These are phyloP conservation scores for Lunularia cruciata DNA, from an alignment of 225 moss, liverwort and hornwort species.

Conservation along the genomic window DNA sequence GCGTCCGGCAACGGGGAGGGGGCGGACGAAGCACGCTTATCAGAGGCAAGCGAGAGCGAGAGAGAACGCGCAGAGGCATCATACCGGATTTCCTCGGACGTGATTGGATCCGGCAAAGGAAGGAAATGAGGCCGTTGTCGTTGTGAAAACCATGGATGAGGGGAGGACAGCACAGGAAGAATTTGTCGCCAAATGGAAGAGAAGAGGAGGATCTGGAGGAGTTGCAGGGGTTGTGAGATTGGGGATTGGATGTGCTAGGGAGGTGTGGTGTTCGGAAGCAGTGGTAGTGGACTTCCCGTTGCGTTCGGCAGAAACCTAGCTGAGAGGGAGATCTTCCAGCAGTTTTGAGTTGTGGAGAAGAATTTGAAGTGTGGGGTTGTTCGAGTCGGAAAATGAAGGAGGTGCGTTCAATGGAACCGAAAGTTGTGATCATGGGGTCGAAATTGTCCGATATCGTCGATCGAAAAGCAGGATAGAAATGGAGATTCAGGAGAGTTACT, in stretches of 20 bases:
- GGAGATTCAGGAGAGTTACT: neutral
- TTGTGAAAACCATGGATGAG: neutral
- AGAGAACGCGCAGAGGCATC: neutral
- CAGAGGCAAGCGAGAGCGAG: neutral
- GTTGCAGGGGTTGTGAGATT: neutral
- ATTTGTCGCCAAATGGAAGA: neutral
- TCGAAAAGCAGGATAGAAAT: neutral
- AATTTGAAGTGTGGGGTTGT: neutral
- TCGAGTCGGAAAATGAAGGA: slow-evolving; percentile 4
- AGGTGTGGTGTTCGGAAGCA: neutral
- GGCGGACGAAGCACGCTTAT: neutral
- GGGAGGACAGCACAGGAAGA: neutral
- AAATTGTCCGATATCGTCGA: neutral
- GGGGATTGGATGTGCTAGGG: neutral
- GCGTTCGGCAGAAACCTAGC: neutral
- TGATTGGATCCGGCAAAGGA: neutral
- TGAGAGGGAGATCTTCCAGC: neutral
- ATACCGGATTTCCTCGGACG: neutral
- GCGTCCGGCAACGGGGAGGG: neutral
- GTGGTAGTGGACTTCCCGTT: neutral
- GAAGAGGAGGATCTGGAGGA: neutral
- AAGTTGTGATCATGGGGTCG: slow-evolving; percentile 1
- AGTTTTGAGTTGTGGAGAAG: slow-evolving; percentile 1
- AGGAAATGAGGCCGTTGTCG: neutral
- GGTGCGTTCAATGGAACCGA: slow-evolving; percentile 2